Base-by-base conservation (phyloP, 495 filamentous ascomycete species). In the Sabuloglossum arenarium region DNA sequence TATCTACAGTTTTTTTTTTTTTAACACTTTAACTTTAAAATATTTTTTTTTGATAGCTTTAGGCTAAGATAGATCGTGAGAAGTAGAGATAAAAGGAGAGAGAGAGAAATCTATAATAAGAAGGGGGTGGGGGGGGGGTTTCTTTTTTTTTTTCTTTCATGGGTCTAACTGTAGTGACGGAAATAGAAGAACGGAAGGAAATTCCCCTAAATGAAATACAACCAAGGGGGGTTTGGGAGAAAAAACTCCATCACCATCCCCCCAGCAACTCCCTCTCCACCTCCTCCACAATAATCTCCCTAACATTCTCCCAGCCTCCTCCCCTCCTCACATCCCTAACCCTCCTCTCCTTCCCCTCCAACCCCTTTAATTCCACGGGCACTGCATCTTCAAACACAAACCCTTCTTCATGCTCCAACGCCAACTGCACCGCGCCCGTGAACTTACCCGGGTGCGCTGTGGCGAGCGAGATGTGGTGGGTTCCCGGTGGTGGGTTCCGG, bases 361-460 rank as follows among this genome's bases (percentile, higher is more conserved):
- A 65, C 6, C 80, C 88, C 24, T 77, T 69, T 61, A 95, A 85
- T 67, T 94, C 84, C 55, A 76, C 64, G 6, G 90, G 89, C 52
- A 93, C 72, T 4, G 94, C 82, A 43, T 79, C 70, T 56, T 80
- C 70, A 63, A 93, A 94, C 50, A 74, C 71, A 60, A 88, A 96
- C 0, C 73, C 76, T 6, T 70, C 60, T 66, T 83, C 73, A 23
- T 73, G 76, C 25, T 76, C 74, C 67, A 96, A 68, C 0, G 88
- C 88, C 34, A 79, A 61, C 56, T 83, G 76, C 4, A 97, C 88
- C 0, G 85, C 88, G 49, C 76, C 74, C 10, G 79, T 78, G 64
- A 96, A 96, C 68, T 97, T 97, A 42, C 89, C 90, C 3, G 90
- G 90, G 70, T 96, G 90, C 9, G 89, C 89, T 1, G 90, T 97